Evolutionary conservation across 2,329 filamentous ascomycete genomes (phyloP), one percentile per base, ranked within the genome.

Genomic region (Aureobasidium mangrovei): DNA sequence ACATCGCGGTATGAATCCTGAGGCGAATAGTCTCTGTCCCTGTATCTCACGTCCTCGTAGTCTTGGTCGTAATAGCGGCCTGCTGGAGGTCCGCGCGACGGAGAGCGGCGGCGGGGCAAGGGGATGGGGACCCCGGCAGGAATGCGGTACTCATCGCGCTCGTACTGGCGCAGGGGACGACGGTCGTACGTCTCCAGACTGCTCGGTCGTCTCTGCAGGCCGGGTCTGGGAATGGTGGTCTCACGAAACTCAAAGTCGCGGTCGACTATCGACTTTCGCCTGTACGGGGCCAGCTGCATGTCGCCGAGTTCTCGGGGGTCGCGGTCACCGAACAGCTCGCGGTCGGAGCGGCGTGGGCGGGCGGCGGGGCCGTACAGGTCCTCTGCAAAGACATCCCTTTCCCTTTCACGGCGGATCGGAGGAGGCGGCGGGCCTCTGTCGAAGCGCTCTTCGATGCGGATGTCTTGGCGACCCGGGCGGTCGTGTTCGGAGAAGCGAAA

Each of bases 121-220:
- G 85, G 86, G 40, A 89, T 78, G 7, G 84, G 83, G 31, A 87
- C 82, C n/a, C 84, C 82, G 7, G 67, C 59, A 57, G 82, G 81
- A n/a, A 80, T 75, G n/a, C 78, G 76, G 61, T 83, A 83, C 58
- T 86, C 82, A 49, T 83, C 80, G 24, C 77, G 69, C 36, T 84
- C 75, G 33, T 51, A 28, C 57, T 77, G 77, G 42, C 79, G 76
- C 32, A 77, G 62, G 1, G 87, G 85, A 29, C 82, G 82, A 46
- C 90, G 83, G 69, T 96, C 91, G 65, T 89, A 95, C 0, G 87
- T 95, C 68, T 95, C 91, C 38, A 95, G 77, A 51, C 89, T 95
- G 10, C 89, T 95, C 68, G 95, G 90, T 41, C 91, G 82, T 56
- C 91, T 81, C 48, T 93, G 65, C 59, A 91, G 77, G 31, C 77